A percentile compares a stretch with the other conserved stretches of the same genome.
Conservation (phyloP, 768 basidiomycete species). For the Pleurotus sapidus region DNA sequence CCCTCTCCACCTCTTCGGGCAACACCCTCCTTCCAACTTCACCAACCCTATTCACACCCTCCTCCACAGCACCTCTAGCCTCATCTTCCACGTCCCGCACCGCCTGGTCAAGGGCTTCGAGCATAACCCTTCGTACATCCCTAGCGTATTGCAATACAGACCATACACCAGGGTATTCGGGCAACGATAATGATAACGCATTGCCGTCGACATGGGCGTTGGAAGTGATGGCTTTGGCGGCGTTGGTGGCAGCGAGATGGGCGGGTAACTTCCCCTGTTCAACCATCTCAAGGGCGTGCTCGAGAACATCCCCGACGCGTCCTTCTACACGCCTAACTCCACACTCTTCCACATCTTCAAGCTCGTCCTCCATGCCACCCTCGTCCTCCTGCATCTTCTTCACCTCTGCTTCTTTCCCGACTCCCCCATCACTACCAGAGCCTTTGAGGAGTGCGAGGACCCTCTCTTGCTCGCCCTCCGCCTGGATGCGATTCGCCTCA, state of each 20-base stretch:
- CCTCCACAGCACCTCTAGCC: slow-evolving; percentile 63
- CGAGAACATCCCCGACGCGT: slow-evolving; percentile 57
- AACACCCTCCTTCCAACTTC: slow-evolving; percentile 76
- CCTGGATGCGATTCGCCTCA: slow-evolving; percentile 83
- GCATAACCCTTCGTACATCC: slow-evolving; percentile 73
- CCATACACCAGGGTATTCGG: slow-evolving; percentile 80
- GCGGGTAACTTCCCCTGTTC: slow-evolving; percentile 68
- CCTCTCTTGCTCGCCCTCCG: slow-evolving; percentile 65
- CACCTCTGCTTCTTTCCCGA: slow-evolving; percentile 58
- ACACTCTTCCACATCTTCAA: slow-evolving; percentile 79
- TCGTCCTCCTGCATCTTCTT: slow-evolving; percentile 81
- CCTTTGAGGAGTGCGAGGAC: no score
- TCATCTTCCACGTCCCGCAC: slow-evolving; percentile 82
- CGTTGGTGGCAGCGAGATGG: slow-evolving; percentile 22
- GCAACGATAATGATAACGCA: slow-evolving; percentile 37
- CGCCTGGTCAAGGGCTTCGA: slow-evolving; percentile 78
- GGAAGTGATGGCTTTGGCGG: no score
- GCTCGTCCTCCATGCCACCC: slow-evolving; percentile 72
- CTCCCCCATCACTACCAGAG: no score
- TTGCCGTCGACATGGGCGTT: no score
- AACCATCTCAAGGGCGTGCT: slow-evolving; percentile 71
- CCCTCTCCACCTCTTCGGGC: slow-evolving; percentile 68
- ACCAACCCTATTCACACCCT: slow-evolving; percentile 64
- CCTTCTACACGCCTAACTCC: slow-evolving; percentile 51
- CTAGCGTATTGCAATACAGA: slow-evolving; percentile 83